A percentile compares a stretch with the other conserved stretches of the same genome.
phyloP scores from a whole-genome alignment of 169 alveolate species.

The Plasmodium gonderi region DNA sequence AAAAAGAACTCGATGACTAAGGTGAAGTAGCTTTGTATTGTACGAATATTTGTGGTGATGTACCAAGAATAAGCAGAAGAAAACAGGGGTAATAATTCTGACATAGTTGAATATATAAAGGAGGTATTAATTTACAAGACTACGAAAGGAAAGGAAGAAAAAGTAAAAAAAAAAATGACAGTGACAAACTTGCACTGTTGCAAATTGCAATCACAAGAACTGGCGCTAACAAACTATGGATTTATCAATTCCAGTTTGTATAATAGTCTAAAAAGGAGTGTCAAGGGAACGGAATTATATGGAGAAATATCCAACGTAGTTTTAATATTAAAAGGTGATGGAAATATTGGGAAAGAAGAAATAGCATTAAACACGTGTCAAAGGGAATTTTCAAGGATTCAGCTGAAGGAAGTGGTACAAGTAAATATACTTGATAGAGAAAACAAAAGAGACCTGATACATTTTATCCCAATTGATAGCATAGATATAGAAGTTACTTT shows the following conservation, averaged over 20 bases:
- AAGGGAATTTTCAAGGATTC: conserved; percentile 77
- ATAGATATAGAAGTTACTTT: conserved; percentile 75
- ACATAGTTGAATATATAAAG: not conserved
- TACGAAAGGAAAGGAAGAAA: not conserved
- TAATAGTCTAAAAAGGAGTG: conserved; percentile 40
- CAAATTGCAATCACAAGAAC: conserved; percentile 78
- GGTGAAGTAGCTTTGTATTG: too few relatives aligned
- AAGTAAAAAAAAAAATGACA: not conserved
- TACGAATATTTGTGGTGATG: too few relatives aligned
- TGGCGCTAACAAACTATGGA: conserved; percentile 78
- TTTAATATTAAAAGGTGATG: conserved; percentile 75
- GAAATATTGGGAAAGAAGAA: conserved; percentile 76
- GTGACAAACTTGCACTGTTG: conserved; percentile 52
- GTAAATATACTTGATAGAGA: conserved; percentile 67
- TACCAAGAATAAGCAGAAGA: too few relatives aligned
- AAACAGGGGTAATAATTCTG: too few relatives aligned
- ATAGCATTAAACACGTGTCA: conserved; percentile 79
- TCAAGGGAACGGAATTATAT: conserved; percentile 37
- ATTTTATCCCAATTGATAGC: conserved; percentile 77
- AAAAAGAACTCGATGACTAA: too few relatives aligned
- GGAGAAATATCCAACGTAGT: conserved; percentile 69
- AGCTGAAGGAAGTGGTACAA: conserved; percentile 72
- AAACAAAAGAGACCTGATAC: conserved; percentile 62
- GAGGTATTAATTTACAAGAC: not conserved
- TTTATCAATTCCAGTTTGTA: conserved; percentile 72